A percentile compares a stretch with the other conserved stretches of the same genome.
Evolutionary conservation across 2,329 filamentous ascomycete species (phyloP).

Genomic region (Chaetoscypha palmicola): DNA sequence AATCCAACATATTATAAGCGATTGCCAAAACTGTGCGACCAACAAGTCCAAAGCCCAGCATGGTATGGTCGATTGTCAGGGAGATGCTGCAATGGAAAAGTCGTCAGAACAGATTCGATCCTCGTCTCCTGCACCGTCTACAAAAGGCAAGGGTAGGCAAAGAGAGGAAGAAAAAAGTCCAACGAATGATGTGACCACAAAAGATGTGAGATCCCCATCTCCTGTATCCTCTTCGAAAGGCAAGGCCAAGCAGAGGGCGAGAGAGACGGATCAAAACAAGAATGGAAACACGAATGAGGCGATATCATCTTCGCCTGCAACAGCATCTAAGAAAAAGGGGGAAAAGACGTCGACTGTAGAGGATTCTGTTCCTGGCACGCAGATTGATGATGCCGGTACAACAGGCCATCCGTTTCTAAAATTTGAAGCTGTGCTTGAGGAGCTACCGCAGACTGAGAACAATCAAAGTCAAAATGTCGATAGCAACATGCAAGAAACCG

Average conservation of each 20-base stretch:
- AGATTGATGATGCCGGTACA: slow-evolving; percentile 31
- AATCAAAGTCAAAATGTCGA: neutral
- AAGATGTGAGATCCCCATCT: neutral
- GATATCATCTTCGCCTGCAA: neutral
- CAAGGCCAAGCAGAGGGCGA: neutral
- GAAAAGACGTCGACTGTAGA: neutral
- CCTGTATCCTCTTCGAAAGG: neutral
- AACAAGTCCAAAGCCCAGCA: too few species aligned
- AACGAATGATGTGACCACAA: neutral
- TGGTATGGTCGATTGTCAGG: neutral
- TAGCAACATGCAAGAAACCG: slow-evolving; percentile 9
- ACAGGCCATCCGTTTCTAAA: slow-evolving; percentile 43
- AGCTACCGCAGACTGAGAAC: slow-evolving; percentile 4
- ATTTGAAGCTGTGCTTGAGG: slow-evolving; percentile 28
- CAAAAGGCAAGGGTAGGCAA: neutral
- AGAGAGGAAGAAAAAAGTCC: neutral
- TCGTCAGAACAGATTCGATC: neutral
- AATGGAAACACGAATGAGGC: too few species aligned
- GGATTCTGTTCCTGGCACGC: neutral
- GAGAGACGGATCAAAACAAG: neutral
- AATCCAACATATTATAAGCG: neutral
- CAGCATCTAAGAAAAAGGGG: neutral
- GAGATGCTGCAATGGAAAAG: neutral
- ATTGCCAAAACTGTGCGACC: too few species aligned
- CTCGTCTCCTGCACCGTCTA: neutral